A percentile compares a stretch with the other conserved stretches of the same genome.
Conservation (phyloP, 2,329 filamentous ascomycete genomes). For the Arachnopeziza araneosa region DNA sequence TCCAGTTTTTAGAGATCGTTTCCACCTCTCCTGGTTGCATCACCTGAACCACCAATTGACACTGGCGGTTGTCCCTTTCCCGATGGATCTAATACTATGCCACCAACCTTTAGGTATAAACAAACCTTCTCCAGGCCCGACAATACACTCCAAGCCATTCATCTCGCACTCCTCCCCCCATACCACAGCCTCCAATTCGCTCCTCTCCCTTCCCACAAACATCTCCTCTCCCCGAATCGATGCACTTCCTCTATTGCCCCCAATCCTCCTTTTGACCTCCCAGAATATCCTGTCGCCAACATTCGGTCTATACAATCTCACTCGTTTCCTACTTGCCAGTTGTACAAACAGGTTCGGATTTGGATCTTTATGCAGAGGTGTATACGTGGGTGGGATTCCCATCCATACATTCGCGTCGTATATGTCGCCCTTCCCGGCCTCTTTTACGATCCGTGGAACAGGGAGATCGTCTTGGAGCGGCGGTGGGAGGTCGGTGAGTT, state of each 20-base stretch:
- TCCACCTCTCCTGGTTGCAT: not conserved
- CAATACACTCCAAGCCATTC: conserved; percentile 33
- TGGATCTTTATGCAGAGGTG: conserved; percentile 85
- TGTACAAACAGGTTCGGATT: conserved; percentile 93
- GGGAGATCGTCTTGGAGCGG: conserved; percentile 61
- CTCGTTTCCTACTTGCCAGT: conserved; percentile 63
- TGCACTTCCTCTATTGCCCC: conserved; percentile 32
- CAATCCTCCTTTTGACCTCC: conserved; percentile 35
- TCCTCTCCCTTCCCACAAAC: conserved; percentile 76
- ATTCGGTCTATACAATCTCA: conserved; percentile 65
- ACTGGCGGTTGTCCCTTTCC: conserved; percentile 35
- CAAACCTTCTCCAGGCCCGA: conserved; percentile 63
- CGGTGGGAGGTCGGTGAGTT: conserved; percentile 62
- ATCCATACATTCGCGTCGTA: conserved; percentile 87
- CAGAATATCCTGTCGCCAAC: conserved; percentile 61
- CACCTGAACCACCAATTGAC: conserved; percentile 40
- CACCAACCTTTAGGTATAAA: conserved; percentile 84
- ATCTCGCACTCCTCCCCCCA: conserved; percentile 47
- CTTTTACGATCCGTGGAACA: conserved; percentile 55
- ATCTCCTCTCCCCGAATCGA: conserved; percentile 72
- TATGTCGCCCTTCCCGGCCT: conserved; percentile 71
- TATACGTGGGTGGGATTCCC: conserved; percentile 79
- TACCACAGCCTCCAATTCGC: conserved; percentile 59
- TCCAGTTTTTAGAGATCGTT: not conserved
- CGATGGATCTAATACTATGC: conserved; percentile 71